Base-by-base conservation (phyloP, 306 rosid species). In the Prunus persica region DNA sequence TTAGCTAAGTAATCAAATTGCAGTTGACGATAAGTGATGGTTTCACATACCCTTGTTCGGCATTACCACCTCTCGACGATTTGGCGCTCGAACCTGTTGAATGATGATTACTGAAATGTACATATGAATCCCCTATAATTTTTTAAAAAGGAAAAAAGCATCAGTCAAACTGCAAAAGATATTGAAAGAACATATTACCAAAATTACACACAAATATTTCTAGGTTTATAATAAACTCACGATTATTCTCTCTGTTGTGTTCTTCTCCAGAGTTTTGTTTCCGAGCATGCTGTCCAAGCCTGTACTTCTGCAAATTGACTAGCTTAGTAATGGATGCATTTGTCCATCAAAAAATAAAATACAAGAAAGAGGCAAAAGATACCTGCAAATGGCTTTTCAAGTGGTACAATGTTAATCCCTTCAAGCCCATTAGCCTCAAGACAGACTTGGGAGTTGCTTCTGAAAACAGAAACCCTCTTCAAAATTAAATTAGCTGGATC, bases 301-400 rank as follows among this genome's bases (percentile, higher is more conserved):
- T 92, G 72, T 95, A 95, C 82, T 95, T 92, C 98, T 95, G 86
- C 82, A 84, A 45, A 76, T 74, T 41, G 67, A 82, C 19, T 12
- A 45, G 47, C 46, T 73, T 25, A 61, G 69, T 4, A 16, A 25
- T 1, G 30, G 5, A 27, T 68, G 15, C 38, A 12, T 9, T 22
- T 18, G 38, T 7, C 3, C 6, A 50, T 50, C 8, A 43, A 11
- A 19, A 16, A 4, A 41, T 15, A 19, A 19, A 67, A 13, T 13
- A 4, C 11, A 16, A 72, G 34, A 54, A 34, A 66, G 24, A 63
- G 38, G 64, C 47, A 8, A 43, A 18, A 6, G 4, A 49, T 38
- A 11, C 99, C 99, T 92, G 99, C 72, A 95, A 95, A 86, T 95
- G 97, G 72, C 99, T 95, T 90, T 95, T 95, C 93, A 91, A 82